Base-by-base conservation (phyloP, 768 basidiomycete species). In the Hericium coralloides region DNA sequence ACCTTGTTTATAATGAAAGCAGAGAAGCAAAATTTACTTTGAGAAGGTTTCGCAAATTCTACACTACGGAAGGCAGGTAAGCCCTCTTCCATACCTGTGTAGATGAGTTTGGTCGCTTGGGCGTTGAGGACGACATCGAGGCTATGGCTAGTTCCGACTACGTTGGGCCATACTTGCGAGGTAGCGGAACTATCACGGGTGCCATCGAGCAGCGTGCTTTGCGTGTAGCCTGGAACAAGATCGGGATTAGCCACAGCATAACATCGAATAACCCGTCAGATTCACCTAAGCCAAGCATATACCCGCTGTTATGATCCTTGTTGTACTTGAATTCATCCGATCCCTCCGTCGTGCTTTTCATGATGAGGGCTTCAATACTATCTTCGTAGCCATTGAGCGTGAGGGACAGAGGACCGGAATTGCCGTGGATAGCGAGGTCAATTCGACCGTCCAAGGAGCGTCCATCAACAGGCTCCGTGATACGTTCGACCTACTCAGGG, bases 231-330 rank as follows among this genome's bases (percentile, higher is more conserved):
- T 54, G 36, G 1, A 12, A 58, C 74, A 75, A 58, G 66, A 77
- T 3, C 72, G 67, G 57, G 73, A 79, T 48, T 72, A 69, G 26
- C 73, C 68, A 1, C 63, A 62, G 31, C 7, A 4, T 54, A 75
- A 64, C 36, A 65, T 37, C 0, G n/a, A n/a, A n/a, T n/a, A n/a
- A n/a, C n/a, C n/a, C n/a, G 72, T 70, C 1, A 76, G 71, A 79
- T 48, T 72, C 18, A 68, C 67, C 62, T 12, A 66, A 41, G 10
- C 67, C 67, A 7, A 67, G 31, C 3, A 61, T 64, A 9, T 57
- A 50, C 2, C 66, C 67, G 3, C 57, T 56, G 57, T 65, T 66
- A 45, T 55, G 57, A 54, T 68, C 67, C 23, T 47, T 3, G 23
- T 62, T 64, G 59, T 61, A 68, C 1, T 66, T 64, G 47, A 66